These are phyloP conservation scores for Pichia sp. DNA, from an alignment of 1,139 yeast species.

Conservation along the genomic window DNA sequence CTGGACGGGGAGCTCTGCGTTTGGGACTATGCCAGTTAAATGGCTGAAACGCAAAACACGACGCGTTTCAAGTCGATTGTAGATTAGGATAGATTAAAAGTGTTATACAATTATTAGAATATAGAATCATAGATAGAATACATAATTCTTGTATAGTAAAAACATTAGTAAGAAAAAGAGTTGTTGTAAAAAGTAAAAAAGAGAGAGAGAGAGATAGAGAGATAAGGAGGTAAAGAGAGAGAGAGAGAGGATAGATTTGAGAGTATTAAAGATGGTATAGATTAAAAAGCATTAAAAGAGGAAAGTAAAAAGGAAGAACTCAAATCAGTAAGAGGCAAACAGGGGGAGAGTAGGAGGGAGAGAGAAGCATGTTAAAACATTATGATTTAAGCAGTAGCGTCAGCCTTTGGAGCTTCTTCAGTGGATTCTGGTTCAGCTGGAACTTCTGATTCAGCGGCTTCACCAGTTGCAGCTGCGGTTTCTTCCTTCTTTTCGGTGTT, in stretches of 20 bases:
- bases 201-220: too few relatives aligned
- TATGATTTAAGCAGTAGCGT: constrained; percentile 2
- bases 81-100: neutral
- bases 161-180: neutral
- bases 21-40: constrained; percentile 31
- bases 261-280: too few relatives aligned
- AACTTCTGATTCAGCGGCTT: constrained; percentile 6
- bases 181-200: too few relatives aligned
- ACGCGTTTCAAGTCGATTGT: too few relatives aligned
- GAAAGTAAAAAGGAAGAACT: too few relatives aligned
- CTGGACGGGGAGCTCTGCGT: constrained; percentile 39
- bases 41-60: neutral
- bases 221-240: constrained; percentile 5
- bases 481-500: constrained; percentile 14
- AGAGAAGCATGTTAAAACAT: too few relatives aligned
- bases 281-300: constrained; percentile 3
- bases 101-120: constrained; percentile 1
- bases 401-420: constrained; percentile 8
- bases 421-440: constrained; percentile 1
- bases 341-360: too few relatives aligned
- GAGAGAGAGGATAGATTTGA: too few relatives aligned
- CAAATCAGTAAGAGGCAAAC: too few relatives aligned
- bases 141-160: neutral
- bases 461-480: constrained; percentile 9
- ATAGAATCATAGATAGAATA: neutral